These are phyloP conservation scores for Sistotremastrum niveocremeum DNA, from an alignment of 768 basidiomycete genomes.

Conservation along the genomic window DNA sequence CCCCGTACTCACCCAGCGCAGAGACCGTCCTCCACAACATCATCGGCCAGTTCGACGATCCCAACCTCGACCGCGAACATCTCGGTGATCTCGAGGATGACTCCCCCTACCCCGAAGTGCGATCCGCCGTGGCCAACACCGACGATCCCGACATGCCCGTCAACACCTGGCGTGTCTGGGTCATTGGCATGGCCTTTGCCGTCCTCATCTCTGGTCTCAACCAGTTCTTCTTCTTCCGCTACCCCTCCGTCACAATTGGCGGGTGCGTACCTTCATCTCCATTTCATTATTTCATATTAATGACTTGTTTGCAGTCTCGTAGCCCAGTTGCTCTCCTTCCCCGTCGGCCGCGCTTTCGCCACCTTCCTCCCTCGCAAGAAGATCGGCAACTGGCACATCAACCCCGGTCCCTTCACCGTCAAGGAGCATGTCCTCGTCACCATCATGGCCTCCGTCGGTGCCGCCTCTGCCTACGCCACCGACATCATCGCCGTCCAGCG, in stretches of 20 bases:
- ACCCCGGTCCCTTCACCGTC: constrained; percentile 60
- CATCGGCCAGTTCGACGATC: constrained; percentile 25
- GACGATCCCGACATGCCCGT: constrained; percentile 56
- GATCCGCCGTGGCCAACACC: constrained; percentile 57
- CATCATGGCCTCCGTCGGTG: constrained; percentile 28
- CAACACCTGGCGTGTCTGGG: constrained; percentile 46
- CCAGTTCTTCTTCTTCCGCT: constrained; percentile 70
- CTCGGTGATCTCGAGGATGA: constrained; percentile 34
- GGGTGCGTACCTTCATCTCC: constrained; percentile 7
- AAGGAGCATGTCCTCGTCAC: constrained; percentile 54
- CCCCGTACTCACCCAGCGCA: too few species aligned
- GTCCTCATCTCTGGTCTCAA: constrained; percentile 37
- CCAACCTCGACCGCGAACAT: constrained; percentile 29
- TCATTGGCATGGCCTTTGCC: constrained; percentile 28
- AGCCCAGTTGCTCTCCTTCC: constrained; percentile 57
- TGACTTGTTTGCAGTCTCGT: constrained; percentile 25
- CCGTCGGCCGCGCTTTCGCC: constrained; percentile 50
- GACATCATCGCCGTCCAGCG: constrained; percentile 65
- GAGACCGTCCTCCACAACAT: too few species aligned
- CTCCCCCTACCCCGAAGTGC: constrained; percentile 72
- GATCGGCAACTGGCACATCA: constrained; percentile 18
- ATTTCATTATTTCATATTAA: too few species aligned
- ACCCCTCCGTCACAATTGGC: constrained; percentile 50
- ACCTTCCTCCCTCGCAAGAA: constrained; percentile 17
- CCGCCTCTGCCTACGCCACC: constrained; percentile 28